These are phyloP conservation scores for Skeletonema costatum DNA, from an alignment of 108 stramenopile genomes.

Conservation along the genomic window DNA sequence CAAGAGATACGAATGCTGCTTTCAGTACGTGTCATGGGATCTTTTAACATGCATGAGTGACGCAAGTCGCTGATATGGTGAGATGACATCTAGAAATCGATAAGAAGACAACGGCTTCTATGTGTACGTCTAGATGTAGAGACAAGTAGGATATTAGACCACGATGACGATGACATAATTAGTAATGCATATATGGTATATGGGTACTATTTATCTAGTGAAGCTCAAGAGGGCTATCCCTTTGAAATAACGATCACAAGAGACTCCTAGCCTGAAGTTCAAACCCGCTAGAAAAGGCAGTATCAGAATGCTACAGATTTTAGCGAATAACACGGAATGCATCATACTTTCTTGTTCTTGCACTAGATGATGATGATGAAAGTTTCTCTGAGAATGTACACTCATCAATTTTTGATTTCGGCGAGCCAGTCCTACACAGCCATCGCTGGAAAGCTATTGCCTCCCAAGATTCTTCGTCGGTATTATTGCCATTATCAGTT, in stretches of 20 bases:
- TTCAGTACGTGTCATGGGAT: neutral
- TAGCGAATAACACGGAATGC: slow-evolving; percentile 1
- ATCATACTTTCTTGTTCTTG: slow-evolving; percentile 3
- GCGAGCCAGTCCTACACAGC: slow-evolving; percentile 8
- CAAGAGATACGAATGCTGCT: neutral
- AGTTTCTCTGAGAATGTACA: slow-evolving; percentile 7
- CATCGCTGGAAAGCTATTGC: slow-evolving; percentile 5
- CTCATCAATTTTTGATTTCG: slow-evolving; percentile 4
- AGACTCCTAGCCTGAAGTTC: too few species aligned
- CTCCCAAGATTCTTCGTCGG: neutral
- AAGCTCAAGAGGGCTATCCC: too few species aligned
- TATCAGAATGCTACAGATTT: neutral
- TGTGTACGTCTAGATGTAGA: too few species aligned
- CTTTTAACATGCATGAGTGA: neutral
- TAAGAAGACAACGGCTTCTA: too few species aligned
- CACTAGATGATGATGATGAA: neutral
- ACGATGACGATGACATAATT: too few species aligned
- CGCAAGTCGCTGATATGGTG: neutral
- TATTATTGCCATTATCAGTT: neutral
- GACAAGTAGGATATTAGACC: too few species aligned
- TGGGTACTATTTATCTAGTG: too few species aligned
- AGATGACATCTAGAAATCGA: too few species aligned
- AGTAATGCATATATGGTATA: too few species aligned
- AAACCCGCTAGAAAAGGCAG: too few species aligned
- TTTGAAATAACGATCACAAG: too few species aligned